Evolutionary conservation across 176 grass and related monocot species (phyloP), one percentile per base, ranked within the genome.

Genomic region (maize (Zea mays)): DNA sequence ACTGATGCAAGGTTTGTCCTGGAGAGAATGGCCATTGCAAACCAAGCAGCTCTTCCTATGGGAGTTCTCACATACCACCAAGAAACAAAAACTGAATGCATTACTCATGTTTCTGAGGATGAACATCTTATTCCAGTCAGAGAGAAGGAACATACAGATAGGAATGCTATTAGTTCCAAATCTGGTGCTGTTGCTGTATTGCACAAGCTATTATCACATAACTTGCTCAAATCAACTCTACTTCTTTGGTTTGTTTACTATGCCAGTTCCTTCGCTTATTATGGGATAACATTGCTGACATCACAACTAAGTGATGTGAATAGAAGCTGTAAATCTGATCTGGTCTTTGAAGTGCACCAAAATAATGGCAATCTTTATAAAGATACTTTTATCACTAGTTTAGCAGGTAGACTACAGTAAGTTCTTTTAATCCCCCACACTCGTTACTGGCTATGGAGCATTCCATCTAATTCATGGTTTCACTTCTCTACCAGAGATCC

Each of bases 261-360:
- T 12, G 86, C 88, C 68, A 89, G 89, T 87, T 87, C 90, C n/a
- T 97, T 97, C 38, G 86, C 81, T 73, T 97, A 97, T 79, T 97
- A 93, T 71, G 93, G 93, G 68, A 34, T 97, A 56, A 71, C 90
- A 70, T 86, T 97, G 84, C 75, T 97, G 56, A 81, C 93, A 11
- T 63, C 93, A 3, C 83, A 97, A 44, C 68, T 97, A 36, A 91
- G 60, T 55, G 72, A 83, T 83, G 79, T 62, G 41, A 86, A 89
- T 65, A 77, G 62, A 77, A 78, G 66, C 15, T 97, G 88, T 13
- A 55, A 43, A 65, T 85, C 71, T 74, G 85, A 54, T 65, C 15
- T 35, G 65, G 63, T 13, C 69, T 60, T 57, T 79, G 62, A 60
- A 78, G 10, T 34, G 15, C 67, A 40, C 13, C 58, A 77, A 42